These are phyloP conservation scores for Pyropia haitanensis DNA, from an alignment of 23 red algal genomes.

Conservation along the genomic window DNA sequence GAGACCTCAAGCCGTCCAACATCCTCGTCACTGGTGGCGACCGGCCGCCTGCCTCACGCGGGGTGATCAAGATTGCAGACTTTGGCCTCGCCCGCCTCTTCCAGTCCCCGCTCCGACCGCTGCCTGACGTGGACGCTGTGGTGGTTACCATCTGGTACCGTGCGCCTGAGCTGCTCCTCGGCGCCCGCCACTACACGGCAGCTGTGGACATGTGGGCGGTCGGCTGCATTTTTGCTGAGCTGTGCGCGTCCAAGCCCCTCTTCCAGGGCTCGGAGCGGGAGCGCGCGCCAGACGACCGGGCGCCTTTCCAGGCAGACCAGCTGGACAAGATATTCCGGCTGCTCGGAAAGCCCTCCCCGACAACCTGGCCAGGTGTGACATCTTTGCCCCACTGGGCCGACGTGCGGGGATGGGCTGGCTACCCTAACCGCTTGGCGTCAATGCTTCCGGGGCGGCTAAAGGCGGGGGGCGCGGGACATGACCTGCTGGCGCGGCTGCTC, in stretches of 20 bases:
- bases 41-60: conserved; percentile 46
- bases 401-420: conserved; percentile 46
- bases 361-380: conserved; percentile 63
- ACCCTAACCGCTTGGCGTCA: conserved; percentile 42
- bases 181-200: conserved; percentile 78
- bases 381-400: conserved; percentile 48
- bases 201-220: conserved; percentile 89
- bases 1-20: conserved; percentile 78
- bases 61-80: conserved; percentile 93
- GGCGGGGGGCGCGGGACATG: conserved; percentile 32
- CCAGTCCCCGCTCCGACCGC: conserved; percentile 65
- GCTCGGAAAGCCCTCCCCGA: conserved; percentile 64
- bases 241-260: conserved; percentile 64
- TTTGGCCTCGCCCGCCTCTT: conserved; percentile 91
- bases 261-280: conserved; percentile 73
- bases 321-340: conserved; percentile 80
- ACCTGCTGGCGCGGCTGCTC: conserved; percentile 56
- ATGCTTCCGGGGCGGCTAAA: conserved; percentile 35
- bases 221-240: conserved; percentile 89
- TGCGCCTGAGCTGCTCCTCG: conserved; percentile 47
- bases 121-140: conserved; percentile 69
- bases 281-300: conserved; percentile 61
- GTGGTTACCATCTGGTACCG: conserved; percentile 88
- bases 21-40: conserved; percentile 73
- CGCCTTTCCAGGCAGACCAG: conserved; percentile 84